Percentiles rank a stretch among this genome's conserved stretches.
Conservation (phyloP, 192 early-diverging fungal species). For the Helicostylum pulchrum region DNA sequence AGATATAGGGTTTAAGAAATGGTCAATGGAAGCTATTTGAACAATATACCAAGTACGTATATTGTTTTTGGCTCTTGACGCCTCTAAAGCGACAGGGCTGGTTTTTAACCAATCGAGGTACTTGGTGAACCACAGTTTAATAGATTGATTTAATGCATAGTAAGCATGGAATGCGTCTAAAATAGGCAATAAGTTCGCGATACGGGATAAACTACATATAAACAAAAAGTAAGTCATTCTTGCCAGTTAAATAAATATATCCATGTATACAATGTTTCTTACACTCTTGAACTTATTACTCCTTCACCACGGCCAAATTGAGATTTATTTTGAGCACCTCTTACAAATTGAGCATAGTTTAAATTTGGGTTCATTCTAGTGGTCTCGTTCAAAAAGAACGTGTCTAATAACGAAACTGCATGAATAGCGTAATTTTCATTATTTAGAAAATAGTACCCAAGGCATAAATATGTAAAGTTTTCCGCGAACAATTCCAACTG, state of each 20-base stretch:
- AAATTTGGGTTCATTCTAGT: constrained; percentile 39
- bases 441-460: constrained; percentile 26
- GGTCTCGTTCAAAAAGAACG: constrained; percentile 26
- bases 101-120: constrained; percentile 34
- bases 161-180: constrained; percentile 5
- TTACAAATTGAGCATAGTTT: constrained; percentile 35
- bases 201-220: constrained; percentile 13
- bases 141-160: neutral
- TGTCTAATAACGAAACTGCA: constrained; percentile 13
- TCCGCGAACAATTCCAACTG: constrained; percentile 33
- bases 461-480: constrained; percentile 23
- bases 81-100: constrained; percentile 27
- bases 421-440: constrained; percentile 26
- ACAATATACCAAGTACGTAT: constrained; percentile 35
- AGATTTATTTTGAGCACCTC: constrained; percentile 20
- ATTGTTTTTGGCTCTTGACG: constrained; percentile 23
- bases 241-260: neutral
- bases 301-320: constrained; percentile 30
- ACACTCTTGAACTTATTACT: constrained; percentile 33
- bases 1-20: constrained; percentile 11
- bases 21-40: constrained; percentile 29
- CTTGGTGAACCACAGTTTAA: constrained; percentile 22
- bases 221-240: neutral
- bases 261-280: neutral
- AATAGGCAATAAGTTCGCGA: constrained; percentile 32